Conservation (phyloP, 1,139 yeast species). For the Sugiyamaella grinbergsii region DNA sequence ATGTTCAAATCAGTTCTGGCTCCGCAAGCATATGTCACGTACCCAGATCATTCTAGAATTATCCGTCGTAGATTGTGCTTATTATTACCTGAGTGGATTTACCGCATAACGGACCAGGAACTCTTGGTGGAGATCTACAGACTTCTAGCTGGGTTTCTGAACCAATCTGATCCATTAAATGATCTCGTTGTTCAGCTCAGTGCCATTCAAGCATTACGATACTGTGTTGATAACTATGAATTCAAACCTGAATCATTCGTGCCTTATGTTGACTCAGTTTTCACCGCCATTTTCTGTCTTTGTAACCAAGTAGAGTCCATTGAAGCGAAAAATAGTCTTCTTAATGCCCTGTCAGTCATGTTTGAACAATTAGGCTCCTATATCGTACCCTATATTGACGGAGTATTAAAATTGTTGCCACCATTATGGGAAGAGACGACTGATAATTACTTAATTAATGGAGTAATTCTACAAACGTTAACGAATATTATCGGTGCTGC, state of each 20-base stretch:
- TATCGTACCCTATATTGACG: slow-evolving; percentile 43
- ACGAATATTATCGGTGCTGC: slow-evolving; percentile 62
- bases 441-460: slow-evolving; percentile 62
- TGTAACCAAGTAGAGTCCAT: slow-evolving; percentile 56
- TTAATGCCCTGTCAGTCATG: slow-evolving; percentile 65
- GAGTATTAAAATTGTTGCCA: slow-evolving; percentile 65
- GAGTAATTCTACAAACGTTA: slow-evolving; percentile 68
- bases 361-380: slow-evolving; percentile 54
- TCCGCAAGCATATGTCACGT: slow-evolving; percentile 56
- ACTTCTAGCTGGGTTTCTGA: slow-evolving; percentile 45
- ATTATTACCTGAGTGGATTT: slow-evolving; percentile 78
- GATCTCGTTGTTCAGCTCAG: slow-evolving; percentile 79
- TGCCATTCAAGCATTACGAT: slow-evolving; percentile 69
- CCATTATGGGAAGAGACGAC: slow-evolving; percentile 61
- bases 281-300: slow-evolving; percentile 50
- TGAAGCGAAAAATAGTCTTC: slow-evolving; percentile 72
- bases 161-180: slow-evolving; percentile 49
- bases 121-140: slow-evolving; percentile 63
- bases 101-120: slow-evolving; percentile 50
- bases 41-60: slow-evolving; percentile 54
- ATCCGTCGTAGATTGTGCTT: slow-evolving; percentile 75
- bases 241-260: slow-evolving; percentile 67
- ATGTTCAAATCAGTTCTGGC: slow-evolving; percentile 60
- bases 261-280: slow-evolving; percentile 61
- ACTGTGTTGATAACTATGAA: slow-evolving; percentile 83